Evolutionary conservation across 2,329 filamentous ascomycete genomes (phyloP).

Genomic region (Aspergillus tamarii): DNA sequence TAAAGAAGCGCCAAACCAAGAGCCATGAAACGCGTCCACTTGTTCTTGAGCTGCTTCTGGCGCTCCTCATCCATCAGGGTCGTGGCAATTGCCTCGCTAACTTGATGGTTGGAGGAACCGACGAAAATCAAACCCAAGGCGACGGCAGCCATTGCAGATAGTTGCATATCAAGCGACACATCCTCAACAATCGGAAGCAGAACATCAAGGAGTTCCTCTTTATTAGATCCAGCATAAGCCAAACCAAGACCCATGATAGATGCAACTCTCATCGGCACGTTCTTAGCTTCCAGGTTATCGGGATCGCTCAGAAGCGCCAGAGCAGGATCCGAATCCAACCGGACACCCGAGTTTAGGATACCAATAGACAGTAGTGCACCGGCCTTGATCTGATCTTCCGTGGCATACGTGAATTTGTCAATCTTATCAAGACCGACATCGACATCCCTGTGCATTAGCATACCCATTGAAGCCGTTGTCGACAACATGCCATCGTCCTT

Average conservation of each 20-base stretch:
- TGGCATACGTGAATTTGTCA: conserved; percentile 87
- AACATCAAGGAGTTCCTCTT: conserved; percentile 81
- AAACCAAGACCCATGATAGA: conserved; percentile 96
- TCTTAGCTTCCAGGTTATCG: conserved; percentile 78
- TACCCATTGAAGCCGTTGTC: conserved; percentile 89
- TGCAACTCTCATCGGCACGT: conserved; percentile 74
- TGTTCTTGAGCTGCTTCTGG: conserved; percentile 88
- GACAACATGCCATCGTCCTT: conserved; percentile 98
- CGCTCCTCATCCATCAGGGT: conserved; percentile 93
- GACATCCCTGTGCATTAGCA: conserved; percentile 90
- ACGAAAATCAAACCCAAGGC: conserved; percentile 90
- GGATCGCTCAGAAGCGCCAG: conserved; percentile 81
- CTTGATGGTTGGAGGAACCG: conserved; percentile 86
- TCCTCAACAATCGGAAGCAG: conserved; percentile 87
- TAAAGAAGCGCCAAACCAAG: conserved; percentile 90
- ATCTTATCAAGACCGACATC: conserved; percentile 91
- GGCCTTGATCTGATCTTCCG: conserved; percentile 83
- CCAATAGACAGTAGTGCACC: conserved; percentile 91
- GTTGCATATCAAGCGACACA: conserved; percentile 84
- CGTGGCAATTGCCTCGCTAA: conserved; percentile 88
- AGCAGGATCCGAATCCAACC: conserved; percentile 85
- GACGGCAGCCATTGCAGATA: conserved; percentile 93
- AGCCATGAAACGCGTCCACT: conserved; percentile 97
- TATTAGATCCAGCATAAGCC: conserved; percentile 92
- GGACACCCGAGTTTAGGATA: conserved; percentile 92